Conservation (phyloP, 2,329 filamentous ascomycete species). For the Septoria linicola region DNA sequence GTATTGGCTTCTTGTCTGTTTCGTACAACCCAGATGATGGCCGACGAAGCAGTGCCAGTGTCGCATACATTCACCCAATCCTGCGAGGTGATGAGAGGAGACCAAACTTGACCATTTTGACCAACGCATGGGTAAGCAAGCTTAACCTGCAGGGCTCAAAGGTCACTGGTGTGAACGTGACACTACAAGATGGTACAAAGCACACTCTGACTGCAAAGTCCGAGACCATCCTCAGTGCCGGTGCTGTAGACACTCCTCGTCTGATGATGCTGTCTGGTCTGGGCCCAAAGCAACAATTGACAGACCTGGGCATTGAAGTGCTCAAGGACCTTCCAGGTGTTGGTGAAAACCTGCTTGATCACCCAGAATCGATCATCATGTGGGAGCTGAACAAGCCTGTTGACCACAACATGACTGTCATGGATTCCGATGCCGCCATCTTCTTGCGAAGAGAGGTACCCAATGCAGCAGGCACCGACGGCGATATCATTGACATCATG, state of each 20-base stretch:
- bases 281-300: slow-evolving; percentile 50
- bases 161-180: slow-evolving; percentile 72
- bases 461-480: slow-evolving; percentile 68
- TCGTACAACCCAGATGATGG: slow-evolving; percentile 89
- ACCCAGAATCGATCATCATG: slow-evolving; percentile 66
- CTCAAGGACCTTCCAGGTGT: slow-evolving; percentile 61
- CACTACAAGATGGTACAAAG: slow-evolving; percentile 59
- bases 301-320: slow-evolving; percentile 51
- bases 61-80: slow-evolving; percentile 91
- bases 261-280: slow-evolving; percentile 56
- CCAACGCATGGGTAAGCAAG: slow-evolving; percentile 82
- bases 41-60: slow-evolving; percentile 78
- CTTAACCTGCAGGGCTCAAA: slow-evolving; percentile 69
- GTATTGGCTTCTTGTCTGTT: slow-evolving; percentile 87
- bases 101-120: slow-evolving; percentile 81
- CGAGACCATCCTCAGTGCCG: slow-evolving; percentile 78
- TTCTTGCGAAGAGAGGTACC: slow-evolving; percentile 76
- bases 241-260: slow-evolving; percentile 77
- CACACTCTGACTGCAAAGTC: slow-evolving; percentile 60
- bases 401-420: slow-evolving; percentile 77
- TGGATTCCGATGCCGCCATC: slow-evolving; percentile 86
- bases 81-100: slow-evolving; percentile 77
- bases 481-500: slow-evolving; percentile 81
- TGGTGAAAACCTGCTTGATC: slow-evolving; percentile 64
- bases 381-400: slow-evolving; percentile 80